A percentile compares a stretch with the other conserved stretches of the same genome.
Conservation (phyloP, 352 stramenopile genomes). For the Pythium phragmiticola region DNA sequence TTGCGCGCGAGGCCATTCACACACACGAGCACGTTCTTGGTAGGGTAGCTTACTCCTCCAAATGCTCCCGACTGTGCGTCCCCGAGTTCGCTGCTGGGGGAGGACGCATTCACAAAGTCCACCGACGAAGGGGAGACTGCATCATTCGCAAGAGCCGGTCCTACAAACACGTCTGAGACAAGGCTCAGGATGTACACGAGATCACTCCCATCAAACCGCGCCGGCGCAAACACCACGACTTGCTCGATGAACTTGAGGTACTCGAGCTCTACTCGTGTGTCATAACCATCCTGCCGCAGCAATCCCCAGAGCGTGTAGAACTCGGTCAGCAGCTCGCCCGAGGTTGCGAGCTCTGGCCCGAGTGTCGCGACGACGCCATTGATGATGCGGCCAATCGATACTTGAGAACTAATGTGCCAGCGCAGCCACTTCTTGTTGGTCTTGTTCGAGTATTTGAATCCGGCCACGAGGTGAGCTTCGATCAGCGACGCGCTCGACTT, state of each 20-base stretch:
- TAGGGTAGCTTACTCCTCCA: conserved; percentile 21
- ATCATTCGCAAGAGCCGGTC: conserved; percentile 1
- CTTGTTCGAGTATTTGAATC: conserved; percentile 70
- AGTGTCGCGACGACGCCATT: conserved; percentile 41
- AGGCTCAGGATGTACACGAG: conserved; percentile 62
- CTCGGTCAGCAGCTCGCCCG: conserved; percentile 29
- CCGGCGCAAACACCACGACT: conserved; percentile 76
- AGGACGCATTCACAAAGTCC: conserved; percentile 9
- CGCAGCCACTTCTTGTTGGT: conserved; percentile 30
- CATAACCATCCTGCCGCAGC: conserved; percentile 57
- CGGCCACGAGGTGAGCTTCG: conserved; percentile 68
- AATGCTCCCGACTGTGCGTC: conserved; percentile 25
- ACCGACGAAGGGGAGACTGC: conserved; percentile 12
- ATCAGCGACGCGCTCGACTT: conserved; percentile 72
- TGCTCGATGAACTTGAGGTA: conserved; percentile 84
- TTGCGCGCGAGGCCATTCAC: conserved; percentile 59
- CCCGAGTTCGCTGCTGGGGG: conserved; percentile 17
- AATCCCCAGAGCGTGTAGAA: conserved; percentile 74
- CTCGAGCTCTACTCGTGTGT: conserved; percentile 73
- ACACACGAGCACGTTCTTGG: conserved; percentile 41
- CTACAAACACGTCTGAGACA: conserved; percentile 42
- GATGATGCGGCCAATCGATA: conserved; percentile 37
- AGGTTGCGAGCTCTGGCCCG: conserved; percentile 29
- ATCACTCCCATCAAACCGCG: conserved; percentile 51
- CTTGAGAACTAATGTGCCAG: conserved; percentile 29